A percentile compares a stretch with the other conserved stretches of the same genome.
Evolutionary conservation across 2,329 filamentous ascomycete genomes (phyloP).

Genomic region (Ophiostoma sp.): DNA sequence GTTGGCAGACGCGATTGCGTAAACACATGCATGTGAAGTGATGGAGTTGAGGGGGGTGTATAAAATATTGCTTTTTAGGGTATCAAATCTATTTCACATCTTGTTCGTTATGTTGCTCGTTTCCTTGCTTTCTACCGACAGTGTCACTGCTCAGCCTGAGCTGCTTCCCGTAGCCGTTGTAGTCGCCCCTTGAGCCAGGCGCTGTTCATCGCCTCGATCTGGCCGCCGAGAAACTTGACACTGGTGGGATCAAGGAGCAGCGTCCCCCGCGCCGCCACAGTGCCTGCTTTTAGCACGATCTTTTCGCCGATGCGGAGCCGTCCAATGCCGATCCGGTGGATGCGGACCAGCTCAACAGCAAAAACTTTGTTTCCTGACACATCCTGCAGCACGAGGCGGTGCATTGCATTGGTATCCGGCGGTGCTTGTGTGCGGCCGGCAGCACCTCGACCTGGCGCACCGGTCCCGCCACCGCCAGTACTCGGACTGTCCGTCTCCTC

Average conservation of each 20-base stretch:
- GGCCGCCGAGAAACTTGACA: conserved; percentile 76
- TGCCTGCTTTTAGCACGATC: conserved; percentile 61
- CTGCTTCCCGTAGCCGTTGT: background rate
- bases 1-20: conserved; percentile 40
- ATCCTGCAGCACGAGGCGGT: conserved; percentile 81
- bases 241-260: conserved; percentile 67
- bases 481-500: conserved; percentile 16
- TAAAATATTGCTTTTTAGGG: background rate
- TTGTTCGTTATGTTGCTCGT: background rate
- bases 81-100: conserved; percentile 1
- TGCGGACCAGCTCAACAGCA: conserved; percentile 63
- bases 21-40: too few species aligned
- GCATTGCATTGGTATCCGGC: conserved; percentile 51
- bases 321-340: conserved; percentile 60
- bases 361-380: conserved; percentile 61
- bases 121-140: background rate
- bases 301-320: conserved; percentile 74
- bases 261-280: conserved; percentile 66
- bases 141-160: background rate
- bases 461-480: background rate
- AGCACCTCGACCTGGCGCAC: conserved; percentile 16
- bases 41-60: background rate
- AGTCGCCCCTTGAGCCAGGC: conserved; percentile 61
- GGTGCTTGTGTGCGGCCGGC: conserved; percentile 10
- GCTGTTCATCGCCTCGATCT: conserved; percentile 74